These are phyloP conservation scores for Filosporella fistucella DNA, from an alignment of 495 filamentous ascomycete species.

Conservation along the genomic window DNA sequence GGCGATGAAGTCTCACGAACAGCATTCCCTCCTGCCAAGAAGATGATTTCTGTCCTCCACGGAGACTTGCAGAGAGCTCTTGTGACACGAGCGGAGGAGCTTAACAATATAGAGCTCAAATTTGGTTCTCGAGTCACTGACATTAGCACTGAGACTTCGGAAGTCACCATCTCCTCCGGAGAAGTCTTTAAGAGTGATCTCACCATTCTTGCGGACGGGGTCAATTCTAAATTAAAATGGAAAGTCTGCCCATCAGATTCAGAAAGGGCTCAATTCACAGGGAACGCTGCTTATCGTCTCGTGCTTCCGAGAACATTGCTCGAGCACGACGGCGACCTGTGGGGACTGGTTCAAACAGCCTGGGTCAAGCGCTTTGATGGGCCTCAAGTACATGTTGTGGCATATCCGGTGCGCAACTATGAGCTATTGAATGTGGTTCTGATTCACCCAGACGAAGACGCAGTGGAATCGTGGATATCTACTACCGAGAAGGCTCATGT, in stretches of 20 bases:
- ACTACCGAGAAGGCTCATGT: too few species aligned
- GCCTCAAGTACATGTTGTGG: too few species aligned
- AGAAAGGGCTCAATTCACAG: constrained; percentile 30
- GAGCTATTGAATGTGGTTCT: too few species aligned
- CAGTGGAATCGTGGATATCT: too few species aligned
- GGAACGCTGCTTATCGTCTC: constrained; percentile 43
- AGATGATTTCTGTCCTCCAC: not conserved
- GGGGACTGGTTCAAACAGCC: too few species aligned
- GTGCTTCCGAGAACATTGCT: too few species aligned
- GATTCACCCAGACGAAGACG: too few species aligned
- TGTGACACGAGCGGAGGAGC: not conserved
- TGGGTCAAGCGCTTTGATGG: too few species aligned
- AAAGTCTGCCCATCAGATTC: constrained; percentile 24
- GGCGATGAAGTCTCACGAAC: not conserved
- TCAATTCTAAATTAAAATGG: constrained; percentile 35
- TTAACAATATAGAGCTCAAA: not conserved
- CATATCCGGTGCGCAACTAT: too few species aligned
- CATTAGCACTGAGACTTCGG: not conserved
- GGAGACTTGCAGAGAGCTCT: not conserved
- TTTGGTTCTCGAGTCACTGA: not conserved
- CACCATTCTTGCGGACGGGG: constrained; percentile 40
- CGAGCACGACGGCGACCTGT: too few species aligned
- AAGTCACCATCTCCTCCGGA: not conserved
- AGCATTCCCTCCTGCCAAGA: not conserved
- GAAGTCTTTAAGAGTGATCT: constrained; percentile 32